Conservation (phyloP, 2,329 filamentous ascomycete species). For the Metarhizium robertsii region DNA sequence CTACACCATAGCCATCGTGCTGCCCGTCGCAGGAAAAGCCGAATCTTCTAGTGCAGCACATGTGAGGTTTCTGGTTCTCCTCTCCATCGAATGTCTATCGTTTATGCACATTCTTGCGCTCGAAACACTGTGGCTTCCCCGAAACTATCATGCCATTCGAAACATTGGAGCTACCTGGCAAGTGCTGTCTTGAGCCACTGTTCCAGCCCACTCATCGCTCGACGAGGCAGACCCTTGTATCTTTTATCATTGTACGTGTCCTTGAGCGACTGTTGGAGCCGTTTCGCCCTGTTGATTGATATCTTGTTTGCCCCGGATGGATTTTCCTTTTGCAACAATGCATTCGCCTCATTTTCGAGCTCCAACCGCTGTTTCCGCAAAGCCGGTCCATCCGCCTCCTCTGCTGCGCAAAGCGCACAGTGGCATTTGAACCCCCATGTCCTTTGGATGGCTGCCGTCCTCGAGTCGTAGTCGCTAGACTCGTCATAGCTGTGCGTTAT, state of each 20-base stretch:
- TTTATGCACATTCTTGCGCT: too few species aligned
- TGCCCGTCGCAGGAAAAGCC: too few species aligned
- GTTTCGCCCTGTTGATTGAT: slow-evolving; percentile 14
- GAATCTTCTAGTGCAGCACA: too few species aligned
- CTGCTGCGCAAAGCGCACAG: slow-evolving; percentile 25
- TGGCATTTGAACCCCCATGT: slow-evolving; percentile 29
- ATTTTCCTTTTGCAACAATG: slow-evolving; percentile 10
- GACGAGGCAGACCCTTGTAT: slow-evolving; percentile 16
- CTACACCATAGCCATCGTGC: too few species aligned
- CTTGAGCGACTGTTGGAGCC: slow-evolving; percentile 13
- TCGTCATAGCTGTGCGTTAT: slow-evolving; percentile 23
- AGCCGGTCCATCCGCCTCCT: slow-evolving; percentile 13
- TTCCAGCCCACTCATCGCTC: slow-evolving; percentile 13
- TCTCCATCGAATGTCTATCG: too few species aligned
- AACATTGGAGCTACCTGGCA: neutral
- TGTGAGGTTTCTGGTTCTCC: too few species aligned
- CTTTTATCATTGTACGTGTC: slow-evolving; percentile 18
- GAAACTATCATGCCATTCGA: too few species aligned
- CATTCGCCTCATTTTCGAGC: slow-evolving; percentile 12
- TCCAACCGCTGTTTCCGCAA: slow-evolving; percentile 12
- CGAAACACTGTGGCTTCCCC: too few species aligned
- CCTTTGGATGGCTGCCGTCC: slow-evolving; percentile 11
- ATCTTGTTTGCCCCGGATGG: slow-evolving; percentile 10
- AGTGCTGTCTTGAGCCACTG: slow-evolving; percentile 16
- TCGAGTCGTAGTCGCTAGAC: slow-evolving; percentile 14